Evolutionary conservation across 2,329 filamentous ascomycete genomes (phyloP).

Genomic region (Pseudogymnoascus sp.): DNA sequence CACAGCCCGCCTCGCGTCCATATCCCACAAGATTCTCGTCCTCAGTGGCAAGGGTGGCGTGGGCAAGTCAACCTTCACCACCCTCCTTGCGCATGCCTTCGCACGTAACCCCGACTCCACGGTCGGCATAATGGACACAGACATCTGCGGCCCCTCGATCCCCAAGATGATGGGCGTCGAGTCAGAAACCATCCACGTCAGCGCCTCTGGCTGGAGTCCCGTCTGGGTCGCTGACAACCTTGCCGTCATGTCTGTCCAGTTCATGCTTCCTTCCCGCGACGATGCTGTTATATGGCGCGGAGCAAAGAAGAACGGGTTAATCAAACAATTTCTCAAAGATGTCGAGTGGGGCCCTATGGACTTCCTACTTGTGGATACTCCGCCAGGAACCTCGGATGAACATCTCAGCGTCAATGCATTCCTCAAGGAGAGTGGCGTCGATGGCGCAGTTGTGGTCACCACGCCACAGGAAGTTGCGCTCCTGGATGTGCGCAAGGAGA

Average conservation of each 20-base stretch:
- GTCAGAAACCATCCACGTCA: constrained; percentile 85
- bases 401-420: constrained; percentile 90
- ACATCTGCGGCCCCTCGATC: constrained; percentile 92
- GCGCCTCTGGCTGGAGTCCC: constrained; percentile 80
- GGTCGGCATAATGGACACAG: constrained; percentile 95
- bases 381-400: constrained; percentile 90
- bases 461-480: constrained; percentile 92
- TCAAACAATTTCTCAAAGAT: constrained; percentile 96
- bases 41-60: constrained; percentile 94
- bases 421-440: constrained; percentile 82
- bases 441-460: constrained; percentile 86
- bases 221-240: constrained; percentile 95
- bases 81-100: constrained; percentile 81
- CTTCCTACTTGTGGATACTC: constrained; percentile 88
- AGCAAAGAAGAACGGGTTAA: constrained; percentile 96
- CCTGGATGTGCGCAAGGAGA: constrained; percentile 91
- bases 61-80: constrained; percentile 90
- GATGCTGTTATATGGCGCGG: constrained; percentile 97
- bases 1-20: constrained; percentile 67
- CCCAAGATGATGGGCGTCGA: constrained; percentile 99
- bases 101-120: constrained; percentile 68
- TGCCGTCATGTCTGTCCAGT: constrained; percentile 94
- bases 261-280: constrained; percentile 90
- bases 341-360: constrained; percentile 97
- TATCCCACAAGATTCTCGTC: constrained; percentile 88